Evolutionary conservation across 2,329 filamentous ascomycete genomes (phyloP), one percentile per base, ranked within the genome.

Genomic region (Curvularia spicifera): DNA sequence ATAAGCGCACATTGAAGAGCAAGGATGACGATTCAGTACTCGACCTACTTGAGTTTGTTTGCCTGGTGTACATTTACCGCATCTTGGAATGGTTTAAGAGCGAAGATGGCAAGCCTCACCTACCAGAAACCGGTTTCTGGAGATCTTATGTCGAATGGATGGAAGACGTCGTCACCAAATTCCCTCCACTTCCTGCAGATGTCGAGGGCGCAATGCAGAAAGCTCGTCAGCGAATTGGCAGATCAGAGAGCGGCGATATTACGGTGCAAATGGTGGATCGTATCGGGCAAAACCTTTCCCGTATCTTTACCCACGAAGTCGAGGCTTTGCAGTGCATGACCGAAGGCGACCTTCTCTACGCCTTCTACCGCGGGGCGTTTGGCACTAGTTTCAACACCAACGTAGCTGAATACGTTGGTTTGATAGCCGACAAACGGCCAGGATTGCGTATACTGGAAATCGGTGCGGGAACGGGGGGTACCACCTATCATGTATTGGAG

Each of bases 261-360:
- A 56, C 54, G 4, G 54, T 56, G 26, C 54, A 56, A 18, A 56
- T 56, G 54, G 54, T 56, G 18, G 48, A 56, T 13, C 54, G 54
- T 12, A 56, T 56, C 5, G 54, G 54, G 12, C 42, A 56, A 12
- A 56, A 52, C 12, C 54, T 56, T 43, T 47, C 48, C 12, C 54
- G 48, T 26, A 56, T 56, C 35, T 56, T 56, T 12, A 52, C 42
- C 1, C 54, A 42, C 20, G 54, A 56, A 26, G 54, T 56, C 10
- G 54, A 56, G 43, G 54, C 54, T 37, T 20, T 56, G 42, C 54
- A 56, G 10, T 56, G 54, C 35, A 56, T 56, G 54, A 52, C 54
- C 24, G 54, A 56, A 39, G 54, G 48, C 12, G 54, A 56, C 18
- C 54, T 56, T 28, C 48, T 56, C 35, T 56, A 56, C 13, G 45